Base-by-base conservation (phyloP, 306 rosid species). In the Abrus pulchellus region DNA sequence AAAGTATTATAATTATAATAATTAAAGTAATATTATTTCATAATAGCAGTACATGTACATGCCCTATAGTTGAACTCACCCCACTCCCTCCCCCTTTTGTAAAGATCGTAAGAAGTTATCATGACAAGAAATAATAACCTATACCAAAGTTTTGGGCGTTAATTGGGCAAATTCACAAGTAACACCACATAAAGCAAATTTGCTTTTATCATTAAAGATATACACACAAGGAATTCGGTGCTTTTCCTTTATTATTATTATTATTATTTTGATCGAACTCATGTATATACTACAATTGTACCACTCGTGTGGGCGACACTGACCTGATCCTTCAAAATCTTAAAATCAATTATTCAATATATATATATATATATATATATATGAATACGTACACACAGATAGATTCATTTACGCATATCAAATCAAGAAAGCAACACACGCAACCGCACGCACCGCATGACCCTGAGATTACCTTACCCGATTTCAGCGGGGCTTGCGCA, bases 401-500 rank as follows among this genome's bases (percentile, higher is more conserved):
- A 34, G 2, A n/a, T 29, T 29, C 44, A 77, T 69, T 69, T 36
- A 33, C 57, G 28, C 57, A 72, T 10, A 83, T 80, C 82, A 83
- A 72, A 83, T 79, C 67, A 83, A 56, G 71, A 83, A 80, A 77
- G 76, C 43, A 13, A 38, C 3, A 72, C 90, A 86, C 85, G 83
- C 87, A 86, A 86, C 85, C 81, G 57, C 78, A 57, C 70, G 62
- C 85, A 57, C 59, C 73, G 56, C 81, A 83, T 76, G 85, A 72
- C 56, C 30, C 62, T 79, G 85, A 83, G 52, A 69, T 76, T 76
- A 85, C 53, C 89, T 47, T 62, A 41, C 54, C 74, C 10, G 48
- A 78, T 13, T 78, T 85, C 80, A 20, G 59, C 49, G 72, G 80
- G 30, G 68, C 57, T 73, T 57, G 57, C 76, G 27, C 20, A 13